Percentiles rank a stretch among this genome's conserved stretches.
These are phyloP conservation scores for Pichia nakasei DNA, from an alignment of 805 yeast species.

Conservation along the genomic window DNA sequence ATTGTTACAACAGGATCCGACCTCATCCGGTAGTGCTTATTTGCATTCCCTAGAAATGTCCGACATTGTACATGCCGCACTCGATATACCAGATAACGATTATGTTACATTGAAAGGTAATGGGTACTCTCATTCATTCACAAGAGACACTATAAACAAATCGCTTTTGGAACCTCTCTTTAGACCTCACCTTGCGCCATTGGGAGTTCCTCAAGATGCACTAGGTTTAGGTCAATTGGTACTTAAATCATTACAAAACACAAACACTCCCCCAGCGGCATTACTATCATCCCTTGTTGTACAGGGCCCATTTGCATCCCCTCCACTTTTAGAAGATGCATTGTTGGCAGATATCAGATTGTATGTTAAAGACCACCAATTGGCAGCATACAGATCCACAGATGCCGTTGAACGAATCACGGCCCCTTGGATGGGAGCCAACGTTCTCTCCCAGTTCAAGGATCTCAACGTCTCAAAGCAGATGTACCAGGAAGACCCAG, in stretches of 20 bases:
- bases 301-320: slow-evolving; percentile 51
- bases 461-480: slow-evolving; percentile 53
- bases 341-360: slow-evolving; percentile 46
- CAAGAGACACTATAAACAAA: slow-evolving; percentile 4
- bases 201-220: slow-evolving; percentile 37
- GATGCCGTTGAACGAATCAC: slow-evolving; percentile 44
- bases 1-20: background rate
- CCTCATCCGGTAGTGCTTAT: background rate
- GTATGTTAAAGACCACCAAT: slow-evolving; percentile 42
- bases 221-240: slow-evolving; percentile 41
- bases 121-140: slow-evolving; percentile 34
- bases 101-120: slow-evolving; percentile 38
- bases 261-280: slow-evolving; percentile 35
- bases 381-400: slow-evolving; percentile 32
- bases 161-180: slow-evolving; percentile 58
- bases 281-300: slow-evolving; percentile 42
- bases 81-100: slow-evolving; percentile 23
- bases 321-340: slow-evolving; percentile 48
- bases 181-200: slow-evolving; percentile 46
- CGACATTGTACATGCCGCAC: slow-evolving; percentile 37
- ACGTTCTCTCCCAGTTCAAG: slow-evolving; percentile 50
- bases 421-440: slow-evolving; percentile 68
- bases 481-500: slow-evolving; percentile 42
- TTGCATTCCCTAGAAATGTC: slow-evolving; percentile 28
- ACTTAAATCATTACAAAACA: slow-evolving; percentile 34